phyloP scores from a whole-genome alignment of 2,329 filamentous ascomycete genomes.

The Cordyceps cicadae region DNA sequence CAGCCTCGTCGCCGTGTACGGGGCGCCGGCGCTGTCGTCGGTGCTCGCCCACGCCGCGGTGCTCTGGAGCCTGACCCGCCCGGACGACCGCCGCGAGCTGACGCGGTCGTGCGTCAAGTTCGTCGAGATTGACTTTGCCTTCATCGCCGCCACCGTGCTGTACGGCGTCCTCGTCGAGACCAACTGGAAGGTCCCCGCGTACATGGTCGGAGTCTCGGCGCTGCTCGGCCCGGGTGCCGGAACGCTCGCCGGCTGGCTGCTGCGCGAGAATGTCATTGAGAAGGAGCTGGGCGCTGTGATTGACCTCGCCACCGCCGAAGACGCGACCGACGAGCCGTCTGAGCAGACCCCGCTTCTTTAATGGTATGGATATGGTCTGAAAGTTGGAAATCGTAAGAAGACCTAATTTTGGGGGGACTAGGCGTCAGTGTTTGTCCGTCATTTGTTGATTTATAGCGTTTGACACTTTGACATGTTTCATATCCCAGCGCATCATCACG shows the following conservation, averaged over 20 bases:
- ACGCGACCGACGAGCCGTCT: background rate
- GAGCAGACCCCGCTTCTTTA: conserved; percentile 7
- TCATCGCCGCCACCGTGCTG: conserved; percentile 38
- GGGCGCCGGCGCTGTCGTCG: conserved; percentile 36
- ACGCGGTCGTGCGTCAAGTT: conserved; percentile 38
- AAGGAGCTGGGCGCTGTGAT: conserved; percentile 15
- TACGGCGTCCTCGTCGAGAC: conserved; percentile 48
- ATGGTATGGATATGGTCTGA: background rate
- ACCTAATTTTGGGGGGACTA: background rate
- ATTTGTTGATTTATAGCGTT: background rate
- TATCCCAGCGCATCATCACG: background rate
- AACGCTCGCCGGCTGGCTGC: conserved; percentile 31
- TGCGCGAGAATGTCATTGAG: conserved; percentile 29
- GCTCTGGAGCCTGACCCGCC: conserved; percentile 29
- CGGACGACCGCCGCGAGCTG: conserved; percentile 41
- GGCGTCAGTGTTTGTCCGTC: background rate
- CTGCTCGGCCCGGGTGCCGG: conserved; percentile 32
- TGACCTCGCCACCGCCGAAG: conserved; percentile 13
- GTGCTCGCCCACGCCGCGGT: conserved; percentile 34
- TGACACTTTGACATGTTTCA: background rate
- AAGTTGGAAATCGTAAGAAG: background rate
- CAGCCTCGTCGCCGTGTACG: conserved; percentile 35
- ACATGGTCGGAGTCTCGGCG: conserved; percentile 22
- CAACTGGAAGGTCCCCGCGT: conserved; percentile 32
- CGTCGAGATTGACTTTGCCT: conserved; percentile 38